phyloP scores from a whole-genome alignment of 345 rosid genomes.

The Boechera stricta region DNA sequence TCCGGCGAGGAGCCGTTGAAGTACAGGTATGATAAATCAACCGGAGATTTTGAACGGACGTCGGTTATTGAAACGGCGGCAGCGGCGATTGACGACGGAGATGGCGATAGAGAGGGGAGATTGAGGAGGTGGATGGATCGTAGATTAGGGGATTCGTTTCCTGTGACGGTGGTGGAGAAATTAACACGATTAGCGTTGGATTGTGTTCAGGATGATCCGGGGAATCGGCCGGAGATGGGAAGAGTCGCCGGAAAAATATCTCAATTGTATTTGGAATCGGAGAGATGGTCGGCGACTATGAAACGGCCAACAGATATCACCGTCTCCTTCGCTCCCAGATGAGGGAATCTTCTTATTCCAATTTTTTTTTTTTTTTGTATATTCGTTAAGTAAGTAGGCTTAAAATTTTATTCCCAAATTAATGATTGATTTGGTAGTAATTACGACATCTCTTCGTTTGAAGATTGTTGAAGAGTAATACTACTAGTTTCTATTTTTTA shows the following conservation, averaged over 20 bases:
- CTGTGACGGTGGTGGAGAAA: slow-evolving; percentile 67
- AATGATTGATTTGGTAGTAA: slow-evolving; percentile 6
- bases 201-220: slow-evolving; percentile 69
- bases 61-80: slow-evolving; percentile 70
- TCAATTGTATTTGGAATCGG: slow-evolving; percentile 62
- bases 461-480: background rate
- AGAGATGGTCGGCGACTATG: slow-evolving; percentile 59
- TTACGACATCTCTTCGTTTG: background rate
- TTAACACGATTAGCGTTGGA: slow-evolving; percentile 65
- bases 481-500: background rate
- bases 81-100: slow-evolving; percentile 48
- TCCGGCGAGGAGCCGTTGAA: slow-evolving; percentile 81
- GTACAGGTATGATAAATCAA: slow-evolving; percentile 55
- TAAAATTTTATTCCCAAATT: background rate
- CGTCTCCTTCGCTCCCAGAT: slow-evolving; percentile 68
- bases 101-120: slow-evolving; percentile 41
- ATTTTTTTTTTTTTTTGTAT: background rate
- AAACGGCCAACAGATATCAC: slow-evolving; percentile 61
- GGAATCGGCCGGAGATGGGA: slow-evolving; percentile 79
- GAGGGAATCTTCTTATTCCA: slow-evolving; percentile 15
- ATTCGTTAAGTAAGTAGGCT: background rate
- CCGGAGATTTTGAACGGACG: slow-evolving; percentile 56
- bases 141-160: slow-evolving; percentile 80
- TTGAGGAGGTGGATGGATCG: slow-evolving; percentile 77
- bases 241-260: slow-evolving; percentile 87